These are phyloP conservation scores for Kurtzmaniella quercitrusa DNA, from an alignment of 1,139 yeast species.

Conservation along the genomic window DNA sequence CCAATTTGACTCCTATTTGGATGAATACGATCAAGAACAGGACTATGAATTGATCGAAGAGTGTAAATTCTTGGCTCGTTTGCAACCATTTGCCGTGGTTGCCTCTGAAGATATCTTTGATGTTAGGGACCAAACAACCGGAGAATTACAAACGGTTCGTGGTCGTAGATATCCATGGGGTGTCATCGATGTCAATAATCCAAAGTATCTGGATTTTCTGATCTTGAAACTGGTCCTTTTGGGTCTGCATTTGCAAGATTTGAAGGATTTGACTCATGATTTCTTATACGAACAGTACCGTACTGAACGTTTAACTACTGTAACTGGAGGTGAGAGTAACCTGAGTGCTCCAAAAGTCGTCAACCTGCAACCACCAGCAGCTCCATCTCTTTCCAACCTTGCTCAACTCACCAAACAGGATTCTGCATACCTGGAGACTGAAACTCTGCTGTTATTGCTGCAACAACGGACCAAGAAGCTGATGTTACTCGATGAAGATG, in stretches of 20 bases:
- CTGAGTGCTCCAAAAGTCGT: constrained; percentile 8
- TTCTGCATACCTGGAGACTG: constrained; percentile 8
- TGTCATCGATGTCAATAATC: constrained; percentile 74
- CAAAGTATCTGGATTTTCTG: constrained; percentile 79
- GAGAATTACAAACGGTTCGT: constrained; percentile 51
- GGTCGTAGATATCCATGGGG: constrained; percentile 98
- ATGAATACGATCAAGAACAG: constrained; percentile 50
- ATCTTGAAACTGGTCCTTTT: constrained; percentile 76
- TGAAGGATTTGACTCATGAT: constrained; percentile 91
- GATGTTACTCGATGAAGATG: constrained; percentile 34
- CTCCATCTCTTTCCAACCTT: constrained; percentile 62
- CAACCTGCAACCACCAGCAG: constrained; percentile 18
- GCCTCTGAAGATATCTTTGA: constrained; percentile 61
- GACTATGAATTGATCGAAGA: constrained; percentile 79
- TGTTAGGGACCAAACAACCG: constrained; percentile 49
- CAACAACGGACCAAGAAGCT: constrained; percentile 23
- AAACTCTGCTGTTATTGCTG: constrained; percentile 11
- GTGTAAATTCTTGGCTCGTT: constrained; percentile 66
- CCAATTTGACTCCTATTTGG: constrained; percentile 54
- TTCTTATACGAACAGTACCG: constrained; percentile 88
- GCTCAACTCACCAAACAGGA: constrained; percentile 48
- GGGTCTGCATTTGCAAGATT: constrained; percentile 90
- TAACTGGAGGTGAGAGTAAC: constrained; percentile 37
- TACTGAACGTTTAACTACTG: constrained; percentile 69
- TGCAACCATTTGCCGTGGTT: constrained; percentile 85